A percentile compares a stretch with the other conserved stretches of the same genome.
Conservation (phyloP, 2,329 filamentous ascomycete genomes). For the Fusarium brachygibbosum region DNA sequence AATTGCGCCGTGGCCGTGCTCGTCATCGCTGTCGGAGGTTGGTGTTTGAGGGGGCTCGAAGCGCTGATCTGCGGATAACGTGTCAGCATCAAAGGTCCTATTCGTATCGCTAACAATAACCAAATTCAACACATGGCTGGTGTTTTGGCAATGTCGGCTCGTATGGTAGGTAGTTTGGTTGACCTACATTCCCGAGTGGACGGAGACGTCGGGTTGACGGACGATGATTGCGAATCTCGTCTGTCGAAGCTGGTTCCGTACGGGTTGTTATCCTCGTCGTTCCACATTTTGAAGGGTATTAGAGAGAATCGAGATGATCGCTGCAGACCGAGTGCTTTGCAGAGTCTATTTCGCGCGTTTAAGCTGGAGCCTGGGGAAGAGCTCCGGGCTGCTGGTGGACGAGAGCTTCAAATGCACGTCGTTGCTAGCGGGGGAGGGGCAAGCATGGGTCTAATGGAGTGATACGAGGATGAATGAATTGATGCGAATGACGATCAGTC, state of each 20-base stretch:
- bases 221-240: slow-evolving; percentile 82
- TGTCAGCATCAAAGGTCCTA: slow-evolving; percentile 24
- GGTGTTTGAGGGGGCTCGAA: slow-evolving; percentile 80
- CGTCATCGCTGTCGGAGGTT: slow-evolving; percentile 76
- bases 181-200: slow-evolving; percentile 69
- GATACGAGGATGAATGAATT: slow-evolving; percentile 18
- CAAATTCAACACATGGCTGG: slow-evolving; percentile 16
- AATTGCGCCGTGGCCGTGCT: slow-evolving; percentile 52
- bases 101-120: slow-evolving; percentile 3
- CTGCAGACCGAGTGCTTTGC: slow-evolving; percentile 17
- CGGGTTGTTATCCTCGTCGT: slow-evolving; percentile 98
- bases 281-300: slow-evolving; percentile 79
- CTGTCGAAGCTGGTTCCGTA: slow-evolving; percentile 93
- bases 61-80: slow-evolving; percentile 49
- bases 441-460: slow-evolving; percentile 25
- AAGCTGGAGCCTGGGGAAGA: slow-evolving; percentile 37
- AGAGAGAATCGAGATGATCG: slow-evolving; percentile 26
- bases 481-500: slow-evolving; percentile 24
- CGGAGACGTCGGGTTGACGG: slow-evolving; percentile 74
- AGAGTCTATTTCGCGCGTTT: slow-evolving; percentile 31
- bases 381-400: slow-evolving; percentile 17
- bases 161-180: slow-evolving; percentile 14
- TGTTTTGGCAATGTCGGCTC: not conserved
- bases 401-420: slow-evolving; percentile 44
- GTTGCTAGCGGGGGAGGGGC: slow-evolving; percentile 45